These are phyloP conservation scores for Echinosophora koreensis DNA, from an alignment of 306 rosid species.

Conservation along the genomic window DNA sequence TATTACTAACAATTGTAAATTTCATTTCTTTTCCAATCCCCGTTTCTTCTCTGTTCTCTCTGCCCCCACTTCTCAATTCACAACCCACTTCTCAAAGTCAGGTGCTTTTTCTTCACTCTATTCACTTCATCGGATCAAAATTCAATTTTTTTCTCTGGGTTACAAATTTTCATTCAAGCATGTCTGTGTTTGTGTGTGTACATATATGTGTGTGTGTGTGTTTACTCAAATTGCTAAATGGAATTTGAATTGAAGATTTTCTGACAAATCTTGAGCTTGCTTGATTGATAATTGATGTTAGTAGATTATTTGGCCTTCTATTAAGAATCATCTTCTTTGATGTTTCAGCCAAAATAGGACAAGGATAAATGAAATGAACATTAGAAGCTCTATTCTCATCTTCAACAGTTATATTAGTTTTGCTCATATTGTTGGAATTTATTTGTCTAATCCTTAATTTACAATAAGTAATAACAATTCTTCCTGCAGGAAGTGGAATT, in stretches of 20 bases:
- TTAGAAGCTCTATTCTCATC: constrained; percentile 1
- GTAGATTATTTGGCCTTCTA: constrained; percentile 9
- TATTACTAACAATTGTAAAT: constrained; percentile 45
- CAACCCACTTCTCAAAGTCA: constrained; percentile 61
- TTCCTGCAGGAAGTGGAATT: constrained; percentile 68
- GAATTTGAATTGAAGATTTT: constrained; percentile 14
- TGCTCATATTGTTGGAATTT: background rate
- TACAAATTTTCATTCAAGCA: background rate
- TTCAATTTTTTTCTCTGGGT: background rate
- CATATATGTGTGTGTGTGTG: background rate
- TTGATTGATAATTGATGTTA: constrained; percentile 28
- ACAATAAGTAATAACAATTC: constrained; percentile 34
- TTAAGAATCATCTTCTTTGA: background rate
- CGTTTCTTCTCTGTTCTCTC: constrained; percentile 48
- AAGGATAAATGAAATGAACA: constrained; percentile 7
- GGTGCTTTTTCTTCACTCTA: constrained; percentile 49
- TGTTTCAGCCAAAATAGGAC: constrained; percentile 5
- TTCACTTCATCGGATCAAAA: background rate
- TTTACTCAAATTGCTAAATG: background rate
- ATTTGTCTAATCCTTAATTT: background rate
- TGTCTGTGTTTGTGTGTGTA: background rate
- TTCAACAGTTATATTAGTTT: constrained; percentile 12
- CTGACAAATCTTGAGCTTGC: background rate
- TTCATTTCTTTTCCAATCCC: constrained; percentile 40
- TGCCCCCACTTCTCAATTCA: constrained; percentile 40